A percentile compares a stretch with the other conserved stretches of the same genome.
These are phyloP conservation scores for Agaricus bisporus DNA, from an alignment of 768 basidiomycete genomes.

Conservation along the genomic window DNA sequence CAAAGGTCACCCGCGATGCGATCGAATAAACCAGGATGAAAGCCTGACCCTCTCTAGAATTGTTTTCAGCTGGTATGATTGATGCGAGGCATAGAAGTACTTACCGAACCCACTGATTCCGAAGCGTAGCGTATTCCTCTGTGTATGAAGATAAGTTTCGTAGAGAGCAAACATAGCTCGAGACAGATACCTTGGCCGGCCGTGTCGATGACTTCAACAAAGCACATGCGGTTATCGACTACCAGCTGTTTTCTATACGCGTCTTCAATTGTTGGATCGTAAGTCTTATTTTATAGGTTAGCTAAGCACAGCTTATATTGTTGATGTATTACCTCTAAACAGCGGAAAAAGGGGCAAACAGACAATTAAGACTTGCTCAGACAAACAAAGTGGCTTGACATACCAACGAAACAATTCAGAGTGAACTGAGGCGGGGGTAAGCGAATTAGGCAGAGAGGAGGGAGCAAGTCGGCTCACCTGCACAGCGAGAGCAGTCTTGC, in stretches of 20 bases:
- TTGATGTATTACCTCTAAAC: conserved; percentile 44
- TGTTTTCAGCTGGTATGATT: conserved; percentile 8
- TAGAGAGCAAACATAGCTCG: conserved; percentile 13
- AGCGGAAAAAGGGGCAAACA: conserved; percentile 9
- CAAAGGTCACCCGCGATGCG: conserved; percentile 87
- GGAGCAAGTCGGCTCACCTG: conserved; percentile 52
- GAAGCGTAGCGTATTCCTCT: conserved; percentile 97
- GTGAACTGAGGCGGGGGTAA: conserved; percentile 59
- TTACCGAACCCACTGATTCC: conserved; percentile 97
- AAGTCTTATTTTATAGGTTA: conserved; percentile 50
- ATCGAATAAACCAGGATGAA: conserved; percentile 97
- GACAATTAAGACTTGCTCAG: conserved; percentile 5
- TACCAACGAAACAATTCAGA: conserved; percentile 92
- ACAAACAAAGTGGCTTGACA: conserved; percentile 24
- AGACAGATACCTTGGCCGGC: conserved; percentile 83
- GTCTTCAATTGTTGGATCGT: conserved; percentile 98
- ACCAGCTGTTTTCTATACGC: conserved; percentile 94
- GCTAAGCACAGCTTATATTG: conserved; percentile 9
- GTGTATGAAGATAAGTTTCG: conserved; percentile 13
- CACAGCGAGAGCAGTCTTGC: conserved; percentile 93
- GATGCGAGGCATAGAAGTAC: conserved; percentile 23
- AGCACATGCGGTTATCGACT: conserved; percentile 92
- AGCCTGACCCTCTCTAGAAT: conserved; percentile 86
- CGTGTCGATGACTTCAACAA: conserved; percentile 95
- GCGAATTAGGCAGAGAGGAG: conserved; percentile 10